Base-by-base conservation (phyloP, 768 basidiomycete species). In the Leccinum subgranulosum region DNA sequence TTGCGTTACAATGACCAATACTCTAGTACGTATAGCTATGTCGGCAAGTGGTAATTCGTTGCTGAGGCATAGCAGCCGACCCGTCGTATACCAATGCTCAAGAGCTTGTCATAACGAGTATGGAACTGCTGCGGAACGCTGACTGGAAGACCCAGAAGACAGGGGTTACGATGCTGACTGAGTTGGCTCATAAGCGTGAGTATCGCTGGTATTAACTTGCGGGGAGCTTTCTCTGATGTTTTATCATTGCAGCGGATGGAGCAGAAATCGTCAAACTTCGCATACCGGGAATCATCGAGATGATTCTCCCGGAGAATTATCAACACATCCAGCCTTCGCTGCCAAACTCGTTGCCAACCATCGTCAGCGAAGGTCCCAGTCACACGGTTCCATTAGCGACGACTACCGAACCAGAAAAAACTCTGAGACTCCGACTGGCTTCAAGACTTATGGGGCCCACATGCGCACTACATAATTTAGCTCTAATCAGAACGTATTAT, bases 371-470 rank as follows among this genome's bases (percentile, higher is more conserved):
- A 39, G 36, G 36, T 39, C 17, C 3, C 17, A 39, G 17, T 17
- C 36, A n/a, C 8, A 39, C 36, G 12, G 17, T 8, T n/a, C 34
- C 34, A 36, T 15, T 17, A 14, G 17, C 17, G 8, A n/a, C n/a
- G 11, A n/a, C 11, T 6, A 10, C n/a, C 23, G 36, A 25, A 27
- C 23, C 9, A 25, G 51, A 31, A 1, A 8, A n/a, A 49, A 36
- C 2, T 23, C 54, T 7, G 55, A 39, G 8, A 17, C 36, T 17
- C 36, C 36, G 15, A 31, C 53, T 57, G 34, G 48, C 60, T 53
- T 64, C 68, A 8, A 53, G 59, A 58, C 60, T 69, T 61, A 11
- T 69, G 56, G 67, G 67, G 28, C 63, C 68, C 3, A 56, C 67
- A 15, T 69, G 60, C 28, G 67, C 68, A 8, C 27, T 69, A 33